These are phyloP conservation scores for Fusarium pilosicola DNA, from an alignment of 2,329 filamentous ascomycete genomes.

Conservation along the genomic window DNA sequence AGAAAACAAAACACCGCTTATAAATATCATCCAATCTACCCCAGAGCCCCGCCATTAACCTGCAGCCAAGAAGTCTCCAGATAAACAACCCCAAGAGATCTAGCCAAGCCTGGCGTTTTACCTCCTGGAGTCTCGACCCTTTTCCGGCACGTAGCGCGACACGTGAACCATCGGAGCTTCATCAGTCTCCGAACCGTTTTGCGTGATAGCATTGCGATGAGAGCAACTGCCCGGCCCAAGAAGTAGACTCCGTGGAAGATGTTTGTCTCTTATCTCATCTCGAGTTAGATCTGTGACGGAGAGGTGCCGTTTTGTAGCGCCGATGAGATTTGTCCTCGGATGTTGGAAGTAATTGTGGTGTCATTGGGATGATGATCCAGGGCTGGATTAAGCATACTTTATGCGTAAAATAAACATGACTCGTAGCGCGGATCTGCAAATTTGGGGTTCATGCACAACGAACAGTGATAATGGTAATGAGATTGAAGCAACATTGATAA, in stretches of 20 bases:
- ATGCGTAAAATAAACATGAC: background rate
- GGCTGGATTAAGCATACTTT: background rate
- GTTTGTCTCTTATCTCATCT: background rate
- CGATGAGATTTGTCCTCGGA: background rate
- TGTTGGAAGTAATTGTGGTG: background rate
- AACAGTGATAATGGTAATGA: background rate
- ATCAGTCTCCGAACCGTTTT: constrained; percentile 16
- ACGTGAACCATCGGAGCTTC: constrained; percentile 21
- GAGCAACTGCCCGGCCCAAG: background rate
- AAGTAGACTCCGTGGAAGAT: constrained; percentile 23
- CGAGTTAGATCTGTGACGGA: background rate
- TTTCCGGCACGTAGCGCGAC: background rate
- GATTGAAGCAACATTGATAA: background rate
- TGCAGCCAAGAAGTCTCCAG: constrained; percentile 1
- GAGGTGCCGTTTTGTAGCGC: background rate
- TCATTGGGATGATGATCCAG: background rate
- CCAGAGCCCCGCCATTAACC: background rate
- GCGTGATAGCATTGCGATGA: background rate
- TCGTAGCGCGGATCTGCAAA: background rate
- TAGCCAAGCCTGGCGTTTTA: background rate
- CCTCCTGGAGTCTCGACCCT: background rate
- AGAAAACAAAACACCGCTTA: background rate
- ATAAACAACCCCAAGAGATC: background rate
- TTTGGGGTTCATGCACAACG: background rate
- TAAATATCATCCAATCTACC: background rate